phyloP scores from a whole-genome alignment of 495 filamentous ascomycete genomes.

The Astrothelium subdiscretum region DNA sequence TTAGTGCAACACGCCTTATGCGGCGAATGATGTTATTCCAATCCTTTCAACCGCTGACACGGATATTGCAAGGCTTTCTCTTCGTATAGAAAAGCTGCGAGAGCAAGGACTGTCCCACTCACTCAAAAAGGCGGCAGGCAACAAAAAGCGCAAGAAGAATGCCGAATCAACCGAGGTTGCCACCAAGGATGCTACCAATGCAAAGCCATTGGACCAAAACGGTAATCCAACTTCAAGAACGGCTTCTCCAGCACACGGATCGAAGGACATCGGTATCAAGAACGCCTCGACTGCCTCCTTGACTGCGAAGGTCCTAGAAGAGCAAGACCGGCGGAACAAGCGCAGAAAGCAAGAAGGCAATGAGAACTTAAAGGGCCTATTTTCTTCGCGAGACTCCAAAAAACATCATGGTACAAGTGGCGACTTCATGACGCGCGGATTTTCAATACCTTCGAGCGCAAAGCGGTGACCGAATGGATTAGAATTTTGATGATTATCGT shows the following conservation, averaged over 20 bases:
- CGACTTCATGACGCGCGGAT: slow-evolving; percentile 75
- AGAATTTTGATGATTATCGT: not conserved
- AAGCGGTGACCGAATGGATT: slow-evolving; percentile 13
- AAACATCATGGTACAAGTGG: slow-evolving; percentile 36
- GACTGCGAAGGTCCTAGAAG: slow-evolving; percentile 72
- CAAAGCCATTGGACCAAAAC: not conserved
- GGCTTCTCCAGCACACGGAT: slow-evolving; percentile 5
- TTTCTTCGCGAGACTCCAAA: slow-evolving; percentile 41
- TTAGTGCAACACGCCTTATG: slow-evolving; percentile 67
- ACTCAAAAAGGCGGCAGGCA: slow-evolving; percentile 64
- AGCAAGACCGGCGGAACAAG: slow-evolving; percentile 74
- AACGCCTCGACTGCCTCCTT: slow-evolving; percentile 74
- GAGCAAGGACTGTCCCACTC: slow-evolving; percentile 70
- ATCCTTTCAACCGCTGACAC: slow-evolving; percentile 62
- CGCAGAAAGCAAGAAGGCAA: slow-evolving; percentile 58
- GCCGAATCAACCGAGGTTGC: slow-evolving; percentile 15
- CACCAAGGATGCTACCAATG: not conserved
- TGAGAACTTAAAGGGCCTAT: slow-evolving; percentile 60
- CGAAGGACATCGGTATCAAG: slow-evolving; percentile 48
- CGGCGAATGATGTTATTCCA: slow-evolving; percentile 63
- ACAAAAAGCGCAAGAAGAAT: slow-evolving; percentile 65
- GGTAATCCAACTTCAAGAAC: slow-evolving; percentile 3
- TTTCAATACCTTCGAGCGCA: slow-evolving; percentile 42
- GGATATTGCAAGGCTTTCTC: slow-evolving; percentile 57
- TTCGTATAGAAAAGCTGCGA: slow-evolving; percentile 53